A percentile compares a stretch with the other conserved stretches of the same genome.
Conservation (phyloP, 257 asterid genomes). For the Solanum dulcamara region DNA sequence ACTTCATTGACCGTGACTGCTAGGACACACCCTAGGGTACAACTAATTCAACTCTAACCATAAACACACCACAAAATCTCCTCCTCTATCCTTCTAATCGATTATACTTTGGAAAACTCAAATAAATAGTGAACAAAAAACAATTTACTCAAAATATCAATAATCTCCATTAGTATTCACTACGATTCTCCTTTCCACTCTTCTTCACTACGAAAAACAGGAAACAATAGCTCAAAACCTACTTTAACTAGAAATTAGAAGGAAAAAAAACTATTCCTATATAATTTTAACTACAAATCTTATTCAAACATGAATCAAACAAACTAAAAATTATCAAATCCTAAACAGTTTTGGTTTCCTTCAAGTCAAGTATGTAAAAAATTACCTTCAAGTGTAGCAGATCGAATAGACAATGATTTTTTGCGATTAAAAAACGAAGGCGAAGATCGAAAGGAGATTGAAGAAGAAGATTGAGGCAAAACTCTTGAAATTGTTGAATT, state of each 20-base stretch:
- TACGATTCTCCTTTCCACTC: not conserved
- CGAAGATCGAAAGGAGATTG: constrained; percentile 28
- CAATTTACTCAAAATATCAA: not conserved
- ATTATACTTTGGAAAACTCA: not conserved
- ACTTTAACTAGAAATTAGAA: not conserved
- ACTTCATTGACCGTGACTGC: too few species aligned
- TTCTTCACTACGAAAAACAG: not conserved
- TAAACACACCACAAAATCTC: not conserved
- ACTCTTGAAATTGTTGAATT: constrained; percentile 10
- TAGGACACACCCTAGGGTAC: too few species aligned
- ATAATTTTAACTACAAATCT: not conserved
- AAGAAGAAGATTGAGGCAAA: constrained; percentile 1
- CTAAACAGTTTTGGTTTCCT: not conserved
- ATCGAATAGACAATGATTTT: constrained; percentile 2
- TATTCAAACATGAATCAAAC: not conserved
- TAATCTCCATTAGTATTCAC: not conserved
- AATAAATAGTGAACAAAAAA: not conserved
- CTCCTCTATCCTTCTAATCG: not conserved
- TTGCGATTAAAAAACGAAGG: constrained; percentile 22
- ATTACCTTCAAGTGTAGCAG: constrained; percentile 12
- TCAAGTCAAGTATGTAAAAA: not conserved
- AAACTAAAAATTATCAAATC: not conserved
- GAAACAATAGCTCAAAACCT: not conserved
- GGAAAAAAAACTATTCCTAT: not conserved
- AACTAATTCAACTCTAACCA: not conserved